Conservation (phyloP, 1,139 yeast species). For the Torulaspora globosa region DNA sequence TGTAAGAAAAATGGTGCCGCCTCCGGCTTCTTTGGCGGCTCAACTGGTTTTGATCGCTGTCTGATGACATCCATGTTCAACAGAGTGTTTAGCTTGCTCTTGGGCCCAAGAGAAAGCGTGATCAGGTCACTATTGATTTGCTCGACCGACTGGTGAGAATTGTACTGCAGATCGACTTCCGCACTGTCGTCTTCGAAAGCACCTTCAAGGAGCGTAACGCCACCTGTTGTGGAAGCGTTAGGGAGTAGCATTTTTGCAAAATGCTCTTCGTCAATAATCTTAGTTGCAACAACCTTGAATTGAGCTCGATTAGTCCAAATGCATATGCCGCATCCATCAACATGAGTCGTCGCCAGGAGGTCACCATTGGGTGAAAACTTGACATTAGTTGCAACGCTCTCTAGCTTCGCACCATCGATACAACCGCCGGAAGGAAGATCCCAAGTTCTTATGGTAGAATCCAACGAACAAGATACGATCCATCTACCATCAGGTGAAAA, state of each 20-base stretch:
- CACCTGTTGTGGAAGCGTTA: constrained; percentile 80
- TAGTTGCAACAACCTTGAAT: constrained; percentile 64
- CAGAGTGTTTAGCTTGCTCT: constrained; percentile 73
- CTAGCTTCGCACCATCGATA: constrained; percentile 82
- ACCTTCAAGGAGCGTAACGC: constrained; percentile 70
- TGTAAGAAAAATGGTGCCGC: constrained; percentile 78
- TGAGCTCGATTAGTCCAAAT: constrained; percentile 93
- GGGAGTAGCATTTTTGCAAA: constrained; percentile 64
- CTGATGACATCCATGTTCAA: constrained; percentile 79
- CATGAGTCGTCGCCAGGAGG: constrained; percentile 89
- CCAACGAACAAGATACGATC: constrained; percentile 81
- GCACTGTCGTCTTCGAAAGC: constrained; percentile 51
- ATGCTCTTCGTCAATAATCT: constrained; percentile 71
- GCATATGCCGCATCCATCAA: constrained; percentile 81
- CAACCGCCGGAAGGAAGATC: constrained; percentile 97
- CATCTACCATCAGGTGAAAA: constrained; percentile 96
- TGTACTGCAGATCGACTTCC: constrained; percentile 33
- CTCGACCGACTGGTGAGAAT: constrained; percentile 52
- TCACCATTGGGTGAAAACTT: constrained; percentile 88
- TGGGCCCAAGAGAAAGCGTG: constrained; percentile 74
- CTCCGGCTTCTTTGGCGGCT: constrained; percentile 82
- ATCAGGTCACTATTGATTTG: constrained; percentile 62
- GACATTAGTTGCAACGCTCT: constrained; percentile 73
- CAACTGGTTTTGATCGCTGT: constrained; percentile 83
- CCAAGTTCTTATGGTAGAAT: constrained; percentile 92